Conservation (phyloP, 2,329 filamentous ascomycete species). For the Chalaropsis thielavioides region DNA sequence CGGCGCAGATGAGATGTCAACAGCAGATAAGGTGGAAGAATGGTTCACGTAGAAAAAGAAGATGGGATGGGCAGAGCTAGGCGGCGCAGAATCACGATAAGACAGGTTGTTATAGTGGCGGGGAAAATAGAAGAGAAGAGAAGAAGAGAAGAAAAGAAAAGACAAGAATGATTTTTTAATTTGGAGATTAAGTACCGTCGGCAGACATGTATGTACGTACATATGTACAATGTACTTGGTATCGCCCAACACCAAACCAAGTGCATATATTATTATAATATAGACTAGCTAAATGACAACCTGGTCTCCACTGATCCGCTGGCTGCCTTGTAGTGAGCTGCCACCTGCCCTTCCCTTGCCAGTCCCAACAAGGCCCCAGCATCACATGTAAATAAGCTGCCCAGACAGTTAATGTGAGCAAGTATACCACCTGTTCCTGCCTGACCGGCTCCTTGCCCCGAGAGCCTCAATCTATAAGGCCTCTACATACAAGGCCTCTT, state of each 20-base stretch:
- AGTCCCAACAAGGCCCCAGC: neutral
- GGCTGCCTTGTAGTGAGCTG: too few species aligned
- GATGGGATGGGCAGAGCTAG: neutral
- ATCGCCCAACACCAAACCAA: neutral
- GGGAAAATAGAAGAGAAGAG: conserved; percentile 5
- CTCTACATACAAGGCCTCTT: neutral
- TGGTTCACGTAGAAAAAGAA: neutral
- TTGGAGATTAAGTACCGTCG: neutral
- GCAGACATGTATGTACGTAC: neutral
- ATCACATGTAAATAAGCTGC: neutral
- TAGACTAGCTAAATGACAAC: neutral
- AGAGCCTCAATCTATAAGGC: neutral
- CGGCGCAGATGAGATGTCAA: neutral
- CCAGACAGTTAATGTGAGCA: neutral
- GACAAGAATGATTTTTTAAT: conserved; percentile 17
- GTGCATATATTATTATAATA: neutral
- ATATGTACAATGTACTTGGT: neutral
- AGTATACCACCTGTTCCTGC: neutral
- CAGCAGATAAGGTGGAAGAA: neutral
- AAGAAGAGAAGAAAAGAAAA: conserved; percentile 8
- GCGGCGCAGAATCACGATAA: neutral
- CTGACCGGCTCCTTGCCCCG: neutral
- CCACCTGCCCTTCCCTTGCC: neutral
- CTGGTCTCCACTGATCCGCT: neutral
- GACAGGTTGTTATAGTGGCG: neutral